Evolutionary conservation across 495 filamentous ascomycete genomes (phyloP).

Genomic region (Aspergillus kassunensis): DNA sequence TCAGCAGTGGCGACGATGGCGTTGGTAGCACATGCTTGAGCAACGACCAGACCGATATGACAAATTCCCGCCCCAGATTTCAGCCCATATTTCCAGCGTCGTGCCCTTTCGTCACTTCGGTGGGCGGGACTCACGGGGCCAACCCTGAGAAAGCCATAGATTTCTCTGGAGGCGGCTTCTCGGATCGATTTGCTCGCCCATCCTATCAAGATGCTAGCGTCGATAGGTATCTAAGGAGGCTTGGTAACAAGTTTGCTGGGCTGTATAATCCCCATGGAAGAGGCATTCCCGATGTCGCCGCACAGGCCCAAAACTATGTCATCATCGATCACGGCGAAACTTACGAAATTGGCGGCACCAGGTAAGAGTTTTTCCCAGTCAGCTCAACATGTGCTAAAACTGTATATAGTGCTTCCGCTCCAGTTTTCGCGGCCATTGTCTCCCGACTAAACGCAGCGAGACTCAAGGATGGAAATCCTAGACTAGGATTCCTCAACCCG

Average conservation of each 20-base stretch:
- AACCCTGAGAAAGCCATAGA: slow-evolving; percentile 50
- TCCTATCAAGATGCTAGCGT: slow-evolving; percentile 61
- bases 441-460: slow-evolving; percentile 57
- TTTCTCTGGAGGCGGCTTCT: slow-evolving; percentile 69
- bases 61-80: slow-evolving; percentile 63
- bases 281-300: slow-evolving; percentile 69
- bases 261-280: slow-evolving; percentile 59
- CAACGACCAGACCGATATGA: slow-evolving; percentile 61
- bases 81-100: slow-evolving; percentile 66
- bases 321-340: slow-evolving; percentile 37
- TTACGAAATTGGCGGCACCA: slow-evolving; percentile 37
- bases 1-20: slow-evolving; percentile 68
- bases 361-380: slow-evolving; percentile 23
- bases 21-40: slow-evolving; percentile 56
- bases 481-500: slow-evolving; percentile 62
- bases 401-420: slow-evolving; percentile 42
- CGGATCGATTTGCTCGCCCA: slow-evolving; percentile 60
- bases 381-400: background rate
- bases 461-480: slow-evolving; percentile 39
- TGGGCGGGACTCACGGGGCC: slow-evolving; percentile 63
- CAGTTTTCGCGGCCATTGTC: slow-evolving; percentile 52
- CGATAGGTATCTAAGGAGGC: slow-evolving; percentile 44
- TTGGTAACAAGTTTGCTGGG: slow-evolving; percentile 37
- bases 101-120: slow-evolving; percentile 78
- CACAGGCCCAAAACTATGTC: slow-evolving; percentile 42